phyloP scores from a whole-genome alignment of 2,329 filamentous ascomycete species.

The Clonostachys sp. region DNA sequence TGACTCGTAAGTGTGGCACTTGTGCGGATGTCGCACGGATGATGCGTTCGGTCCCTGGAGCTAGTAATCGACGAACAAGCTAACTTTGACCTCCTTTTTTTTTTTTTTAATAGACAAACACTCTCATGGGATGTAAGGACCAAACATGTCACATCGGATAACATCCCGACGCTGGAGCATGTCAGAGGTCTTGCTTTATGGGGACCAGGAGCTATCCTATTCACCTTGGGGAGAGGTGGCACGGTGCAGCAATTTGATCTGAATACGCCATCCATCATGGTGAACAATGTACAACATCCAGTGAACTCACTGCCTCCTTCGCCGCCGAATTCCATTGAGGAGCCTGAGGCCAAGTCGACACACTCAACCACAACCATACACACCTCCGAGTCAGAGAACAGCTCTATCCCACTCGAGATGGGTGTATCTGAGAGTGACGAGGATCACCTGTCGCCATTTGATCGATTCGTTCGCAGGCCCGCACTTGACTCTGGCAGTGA shows the following conservation, averaged over 20 bases:
- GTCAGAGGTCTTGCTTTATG: constrained; percentile 82
- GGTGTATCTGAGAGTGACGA: constrained; percentile 71
- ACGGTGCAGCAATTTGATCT: constrained; percentile 95
- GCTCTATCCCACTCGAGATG: constrained; percentile 50
- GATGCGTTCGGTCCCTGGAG: constrained; percentile 37
- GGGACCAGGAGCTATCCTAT: constrained; percentile 84
- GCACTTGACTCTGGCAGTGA: constrained; percentile 56
- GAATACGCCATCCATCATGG: constrained; percentile 74
- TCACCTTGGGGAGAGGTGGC: constrained; percentile 83
- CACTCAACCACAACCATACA: constrained; percentile 39
- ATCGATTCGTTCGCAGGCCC: constrained; percentile 69
- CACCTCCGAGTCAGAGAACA: constrained; percentile 49
- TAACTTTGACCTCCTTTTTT: constrained; percentile 18
- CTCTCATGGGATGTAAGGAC: constrained; percentile 96
- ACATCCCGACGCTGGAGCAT: constrained; percentile 78
- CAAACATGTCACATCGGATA: constrained; percentile 91
- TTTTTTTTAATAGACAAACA: constrained; percentile 60
- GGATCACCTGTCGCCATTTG: constrained; percentile 70
- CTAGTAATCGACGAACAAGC: constrained; percentile 25
- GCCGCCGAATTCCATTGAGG: constrained; percentile 76
- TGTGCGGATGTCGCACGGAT: constrained; percentile 12
- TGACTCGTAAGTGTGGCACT: constrained; percentile 65
- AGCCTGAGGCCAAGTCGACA: constrained; percentile 51
- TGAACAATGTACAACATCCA: constrained; percentile 82
- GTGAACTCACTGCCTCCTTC: constrained; percentile 75